phyloP scores from a whole-genome alignment of 805 yeast genomes.

The Barnettozyma siamensis region DNA sequence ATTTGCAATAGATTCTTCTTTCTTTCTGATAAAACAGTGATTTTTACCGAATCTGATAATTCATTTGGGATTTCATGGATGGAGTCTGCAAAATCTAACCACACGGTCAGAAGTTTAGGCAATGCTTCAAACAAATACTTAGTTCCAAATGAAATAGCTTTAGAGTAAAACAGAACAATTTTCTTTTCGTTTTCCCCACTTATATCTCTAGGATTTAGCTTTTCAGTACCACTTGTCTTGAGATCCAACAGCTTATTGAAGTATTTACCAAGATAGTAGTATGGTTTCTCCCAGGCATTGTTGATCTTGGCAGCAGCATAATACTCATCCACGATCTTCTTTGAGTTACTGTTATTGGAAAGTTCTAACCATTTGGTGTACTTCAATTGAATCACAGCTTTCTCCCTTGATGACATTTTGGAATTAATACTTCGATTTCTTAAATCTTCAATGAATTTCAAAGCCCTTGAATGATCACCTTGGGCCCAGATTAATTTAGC shows the following conservation, averaged over 20 bases:
- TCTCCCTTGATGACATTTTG: conserved; percentile 21
- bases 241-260: conserved; percentile 73
- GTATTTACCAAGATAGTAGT: conserved; percentile 74
- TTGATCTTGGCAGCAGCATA: conserved; percentile 49
- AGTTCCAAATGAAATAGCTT: conserved; percentile 56
- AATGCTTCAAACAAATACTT: conserved; percentile 73
- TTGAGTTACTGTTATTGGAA: conserved; percentile 78
- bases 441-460: conserved; percentile 51
- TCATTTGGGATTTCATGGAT: conserved; percentile 19
- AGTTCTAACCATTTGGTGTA: conserved; percentile 86
- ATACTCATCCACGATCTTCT: conserved; percentile 66
- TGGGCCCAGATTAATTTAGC: conserved; percentile 84
- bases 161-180: conserved; percentile 50
- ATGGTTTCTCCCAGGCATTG: conserved; percentile 68
- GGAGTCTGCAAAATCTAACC: conserved; percentile 69
- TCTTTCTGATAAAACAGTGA: conserved; percentile 22
- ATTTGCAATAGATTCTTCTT: conserved; percentile 39
- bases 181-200: conserved; percentile 50
- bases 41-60: conserved; percentile 12
- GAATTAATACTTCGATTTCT: conserved; percentile 11
- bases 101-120: conserved; percentile 84
- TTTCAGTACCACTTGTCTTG: conserved; percentile 32
- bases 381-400: conserved; percentile 51
- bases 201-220: conserved; percentile 23
- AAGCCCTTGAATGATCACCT: conserved; percentile 82